Conservation (phyloP, 2,329 filamentous ascomycete species). For the Aspergillus fijiensis region DNA sequence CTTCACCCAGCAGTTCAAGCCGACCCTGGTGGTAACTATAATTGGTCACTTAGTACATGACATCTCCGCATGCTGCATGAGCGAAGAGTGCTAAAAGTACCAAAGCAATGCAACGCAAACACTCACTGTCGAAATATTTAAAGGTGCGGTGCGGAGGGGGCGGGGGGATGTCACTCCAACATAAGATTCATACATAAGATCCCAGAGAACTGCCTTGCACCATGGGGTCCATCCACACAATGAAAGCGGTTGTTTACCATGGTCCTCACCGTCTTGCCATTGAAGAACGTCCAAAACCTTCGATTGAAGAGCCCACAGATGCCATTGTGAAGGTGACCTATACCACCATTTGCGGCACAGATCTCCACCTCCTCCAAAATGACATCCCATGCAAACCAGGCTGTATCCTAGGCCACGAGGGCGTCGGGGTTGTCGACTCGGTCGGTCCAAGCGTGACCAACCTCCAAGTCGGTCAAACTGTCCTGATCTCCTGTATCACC, state of each 20-base stretch:
- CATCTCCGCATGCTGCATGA: background rate
- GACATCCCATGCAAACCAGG: constrained; percentile 51
- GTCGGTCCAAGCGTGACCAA: constrained; percentile 47
- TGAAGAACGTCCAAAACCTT: constrained; percentile 45
- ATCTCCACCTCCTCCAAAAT: constrained; percentile 58
- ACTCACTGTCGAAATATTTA: background rate
- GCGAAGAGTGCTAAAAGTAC: background rate
- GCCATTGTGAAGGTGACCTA: constrained; percentile 52
- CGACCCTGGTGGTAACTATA: background rate
- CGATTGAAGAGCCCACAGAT: constrained; percentile 46
- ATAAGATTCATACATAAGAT: too few species aligned
- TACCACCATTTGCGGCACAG: constrained; percentile 56
- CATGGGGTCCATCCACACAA: constrained; percentile 18
- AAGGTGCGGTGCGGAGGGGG: background rate
- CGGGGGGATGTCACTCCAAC: too few species aligned
- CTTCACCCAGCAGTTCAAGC: background rate
- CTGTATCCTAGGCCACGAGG: constrained; percentile 54
- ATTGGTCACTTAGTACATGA: background rate
- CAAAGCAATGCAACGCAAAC: background rate
- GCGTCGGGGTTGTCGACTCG: constrained; percentile 51
- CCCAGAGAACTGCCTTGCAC: background rate
- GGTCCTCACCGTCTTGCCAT: constrained; percentile 37
- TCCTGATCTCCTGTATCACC: constrained; percentile 55
- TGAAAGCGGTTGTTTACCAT: constrained; percentile 52
- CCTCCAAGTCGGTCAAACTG: constrained; percentile 53